Evolutionary conservation across 345 rosid genomes (phyloP), one percentile per base, ranked within the genome.

Genomic region (Camelina neglecta): DNA sequence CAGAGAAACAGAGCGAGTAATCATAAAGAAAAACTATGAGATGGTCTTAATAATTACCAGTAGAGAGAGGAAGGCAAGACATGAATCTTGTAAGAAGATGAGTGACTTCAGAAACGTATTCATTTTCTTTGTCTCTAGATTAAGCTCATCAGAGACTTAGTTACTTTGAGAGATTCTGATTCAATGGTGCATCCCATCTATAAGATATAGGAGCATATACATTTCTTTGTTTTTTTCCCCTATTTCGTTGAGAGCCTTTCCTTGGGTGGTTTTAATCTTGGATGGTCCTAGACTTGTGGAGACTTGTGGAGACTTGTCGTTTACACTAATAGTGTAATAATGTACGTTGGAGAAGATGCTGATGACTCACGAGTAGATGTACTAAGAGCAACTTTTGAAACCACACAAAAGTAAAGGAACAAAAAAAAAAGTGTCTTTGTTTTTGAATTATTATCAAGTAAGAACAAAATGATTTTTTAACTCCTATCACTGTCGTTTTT

Each of bases 21-120:
- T 39, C 36, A 35, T 50, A 29, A 3, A 59, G 42, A 51, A 42
- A 33, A 33, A 35, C 44, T 21, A 15, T 23, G 35, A 10, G 16
- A 55, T 5, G 5, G 5, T 61, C 35, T 54, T 44, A 13, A 11
- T 23, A 45, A 1, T 75, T 76, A 76, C 80, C 80, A 69, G 12
- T 11, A 69, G 10, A 8, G 71, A 69, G 51, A 76, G 12, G 64
- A 69, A 44, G 20, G 54, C 31, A 67, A 67, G 79, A 41, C 47
- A 75, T 29, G 63, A 75, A 50, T 75, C 63, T 21, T 68, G 79
- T 68, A 75, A 16, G 47, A 68, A 68, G 57, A 68, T 61, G 54
- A 75, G 26, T 15, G 42, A 39, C 59, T 75, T 68, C 16, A 58
- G 54, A 36, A 58, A 75, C 33, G 29, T 15, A 67, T 36, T 29